Evolutionary conservation across 2,329 filamentous ascomycete genomes (phyloP).

Genomic region (Phialophora chinensis): DNA sequence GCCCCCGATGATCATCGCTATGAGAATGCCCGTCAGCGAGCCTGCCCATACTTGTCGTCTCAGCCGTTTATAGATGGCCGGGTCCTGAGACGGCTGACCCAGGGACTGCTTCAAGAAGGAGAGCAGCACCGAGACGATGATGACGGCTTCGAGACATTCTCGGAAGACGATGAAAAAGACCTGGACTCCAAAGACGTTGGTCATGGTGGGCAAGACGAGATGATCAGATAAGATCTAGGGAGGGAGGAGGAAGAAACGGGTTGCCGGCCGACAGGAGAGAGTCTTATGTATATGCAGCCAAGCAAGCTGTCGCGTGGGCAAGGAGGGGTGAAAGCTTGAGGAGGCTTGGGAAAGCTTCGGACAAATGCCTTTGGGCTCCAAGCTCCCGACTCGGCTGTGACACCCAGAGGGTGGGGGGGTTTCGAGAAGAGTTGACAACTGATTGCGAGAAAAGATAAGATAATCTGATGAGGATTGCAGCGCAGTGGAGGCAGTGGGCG

Average conservation of each 20-base stretch:
- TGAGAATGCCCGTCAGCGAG: conserved; percentile 64
- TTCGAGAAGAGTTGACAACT: not conserved
- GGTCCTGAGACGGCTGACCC: conserved; percentile 65
- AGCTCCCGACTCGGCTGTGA: not conserved
- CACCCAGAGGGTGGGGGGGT: not conserved
- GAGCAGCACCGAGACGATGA: conserved; percentile 85
- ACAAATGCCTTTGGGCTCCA: not conserved
- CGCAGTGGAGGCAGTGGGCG: not conserved
- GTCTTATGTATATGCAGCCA: conserved; percentile 1
- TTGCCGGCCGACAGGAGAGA: not conserved
- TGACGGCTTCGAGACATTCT: conserved; percentile 80
- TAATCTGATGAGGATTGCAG: not conserved
- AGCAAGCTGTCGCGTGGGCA: not conserved
- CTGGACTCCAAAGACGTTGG: conserved; percentile 76
- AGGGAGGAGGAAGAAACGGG: not conserved
- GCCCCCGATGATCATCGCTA: conserved; percentile 69
- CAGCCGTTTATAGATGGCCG: conserved; percentile 68
- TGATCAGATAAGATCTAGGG: not conserved
- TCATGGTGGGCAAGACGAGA: conserved; percentile 56
- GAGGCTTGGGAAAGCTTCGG: not conserved
- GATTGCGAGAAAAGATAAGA: conserved; percentile 1
- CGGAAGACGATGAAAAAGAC: conserved; percentile 91
- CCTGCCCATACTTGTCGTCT: conserved; percentile 76
- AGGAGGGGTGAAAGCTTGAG: not conserved
- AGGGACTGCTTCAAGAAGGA: conserved; percentile 84